Percentiles rank a stretch among this genome's conserved stretches.
Conservation (phyloP, 192 early-diverging fungal genomes). For the Glomus cerebriforme region DNA sequence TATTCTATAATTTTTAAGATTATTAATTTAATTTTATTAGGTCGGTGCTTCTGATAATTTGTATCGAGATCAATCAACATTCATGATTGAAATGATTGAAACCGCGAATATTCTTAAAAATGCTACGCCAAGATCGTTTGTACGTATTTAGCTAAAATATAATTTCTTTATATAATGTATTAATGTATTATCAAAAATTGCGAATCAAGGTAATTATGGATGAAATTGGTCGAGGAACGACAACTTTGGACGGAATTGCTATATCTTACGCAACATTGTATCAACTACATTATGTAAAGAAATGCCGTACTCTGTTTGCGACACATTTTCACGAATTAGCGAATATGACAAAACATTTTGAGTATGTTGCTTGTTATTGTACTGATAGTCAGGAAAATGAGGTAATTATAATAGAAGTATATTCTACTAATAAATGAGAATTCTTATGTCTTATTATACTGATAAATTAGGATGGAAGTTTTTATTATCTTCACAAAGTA, state of each 20-base stretch:
- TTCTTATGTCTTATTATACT: neutral
- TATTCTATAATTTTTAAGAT: neutral
- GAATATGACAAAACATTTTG: slow-evolving; percentile 42
- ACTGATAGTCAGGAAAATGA: slow-evolving; percentile 29
- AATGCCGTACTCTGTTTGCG: slow-evolving; percentile 72
- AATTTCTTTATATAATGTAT: neutral
- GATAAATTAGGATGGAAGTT: slow-evolving; percentile 23
- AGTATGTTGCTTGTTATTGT: slow-evolving; percentile 32
- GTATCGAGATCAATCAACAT: slow-evolving; percentile 52
- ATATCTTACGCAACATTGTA: slow-evolving; percentile 71
- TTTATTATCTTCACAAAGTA: slow-evolving; percentile 16
- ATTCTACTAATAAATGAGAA: neutral
- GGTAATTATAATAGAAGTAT: slow-evolving; percentile 13
- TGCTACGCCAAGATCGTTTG: slow-evolving; percentile 48
- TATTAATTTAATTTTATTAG: slow-evolving; percentile 32
- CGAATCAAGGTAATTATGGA: slow-evolving; percentile 48
- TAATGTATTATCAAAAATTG: neutral
- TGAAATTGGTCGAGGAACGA: slow-evolving; percentile 56
- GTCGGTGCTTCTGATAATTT: slow-evolving; percentile 58
- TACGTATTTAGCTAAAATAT: neutral
- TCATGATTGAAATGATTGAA: slow-evolving; percentile 59
- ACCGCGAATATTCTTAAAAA: slow-evolving; percentile 48
- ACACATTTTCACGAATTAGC: slow-evolving; percentile 80
- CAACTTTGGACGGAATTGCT: slow-evolving; percentile 67
- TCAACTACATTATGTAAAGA: slow-evolving; percentile 54